Evolutionary conservation across 2,329 filamentous ascomycete genomes (phyloP), one percentile per base, ranked within the genome.

Genomic region (Colletotrichum echinochloae): DNA sequence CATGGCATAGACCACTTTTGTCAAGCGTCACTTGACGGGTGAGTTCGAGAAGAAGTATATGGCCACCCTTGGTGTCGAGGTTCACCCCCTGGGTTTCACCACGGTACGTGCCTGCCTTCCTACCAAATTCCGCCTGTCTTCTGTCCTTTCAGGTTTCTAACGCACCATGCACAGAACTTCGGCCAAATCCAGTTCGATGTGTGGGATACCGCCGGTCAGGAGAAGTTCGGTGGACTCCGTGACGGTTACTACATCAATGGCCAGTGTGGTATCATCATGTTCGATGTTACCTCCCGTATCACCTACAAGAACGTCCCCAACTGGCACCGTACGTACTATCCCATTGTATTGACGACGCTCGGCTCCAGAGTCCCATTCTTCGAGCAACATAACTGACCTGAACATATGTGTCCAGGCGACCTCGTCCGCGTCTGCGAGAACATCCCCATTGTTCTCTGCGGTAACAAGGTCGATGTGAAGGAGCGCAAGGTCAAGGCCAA

Each of bases 31-130:
- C 87, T 90, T 98, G 91, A 99, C 96, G 82, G 96, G 96, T 84
- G 96, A 99, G 85, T 99, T 99, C 83, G 96, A 99, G 88, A 99
- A 99, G 93, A 99, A 98, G 89, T 99, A 99, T 88, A 98, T 99
- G 84, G 96, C 96, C 79, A 99, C 96, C 72, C 94, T 99, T 76
- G 96, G 96, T 92, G 96, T 99, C 83, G 96, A 99, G 85, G 96
- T 99, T 76, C 96, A 99, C 89, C 96, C 96, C 83, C 94, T 99
- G 76, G 93, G 91, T 80, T 99, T 99, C 91, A 94, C 91, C 80
- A 98, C 95, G 83, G 95, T 98, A 94, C 87, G 94, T 88, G 78
- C 54, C 59, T 88, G 78, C 54, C 59, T 63, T 76, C 76, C 75
- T 33, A 26, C 20, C 16, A 23, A 77, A 11, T n/a, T 49, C 23